Conservation (phyloP, 257 asterid species). For the Eucommia ulmoides region DNA sequence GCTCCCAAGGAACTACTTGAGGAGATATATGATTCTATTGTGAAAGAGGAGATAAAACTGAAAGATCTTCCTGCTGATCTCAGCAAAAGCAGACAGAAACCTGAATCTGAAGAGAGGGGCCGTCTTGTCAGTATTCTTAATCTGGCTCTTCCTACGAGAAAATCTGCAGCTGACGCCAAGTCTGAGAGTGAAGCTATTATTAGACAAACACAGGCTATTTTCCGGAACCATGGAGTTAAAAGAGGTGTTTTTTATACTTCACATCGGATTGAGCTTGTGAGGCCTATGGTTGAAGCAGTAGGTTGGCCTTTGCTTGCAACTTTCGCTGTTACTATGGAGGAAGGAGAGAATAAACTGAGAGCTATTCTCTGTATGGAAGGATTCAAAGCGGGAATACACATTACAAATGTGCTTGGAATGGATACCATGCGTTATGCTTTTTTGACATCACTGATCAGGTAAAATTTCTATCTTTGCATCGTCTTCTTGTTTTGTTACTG, state of each 20-base stretch:
- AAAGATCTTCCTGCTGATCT: conserved; percentile 66
- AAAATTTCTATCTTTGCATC: conserved; percentile 13
- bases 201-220: conserved; percentile 74
- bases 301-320: conserved; percentile 99
- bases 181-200: conserved; percentile 83
- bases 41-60: conserved; percentile 91
- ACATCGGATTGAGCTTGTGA: conserved; percentile 74
- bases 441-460: conserved; percentile 88
- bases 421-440: conserved; percentile 99
- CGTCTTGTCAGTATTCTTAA: conserved; percentile 80
- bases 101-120: conserved; percentile 71
- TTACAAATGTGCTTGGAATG: conserved; percentile 91
- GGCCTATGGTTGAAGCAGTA: conserved; percentile 94
- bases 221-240: conserved; percentile 70
- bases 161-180: conserved; percentile 53
- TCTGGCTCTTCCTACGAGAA: conserved; percentile 83
- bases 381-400: conserved; percentile 87
- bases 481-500: conserved; percentile 6
- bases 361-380: conserved; percentile 93
- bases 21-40: conserved; percentile 93
- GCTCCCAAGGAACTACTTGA: conserved; percentile 90
- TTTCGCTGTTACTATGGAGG: conserved; percentile 98
- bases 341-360: conserved; percentile 89
- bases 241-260: conserved; percentile 90
- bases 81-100: conserved; percentile 65